Percentiles rank a stretch among this genome's conserved stretches.
These are phyloP conservation scores for Lachancea waltii DNA, from an alignment of 805 yeast species.

Conservation along the genomic window DNA sequence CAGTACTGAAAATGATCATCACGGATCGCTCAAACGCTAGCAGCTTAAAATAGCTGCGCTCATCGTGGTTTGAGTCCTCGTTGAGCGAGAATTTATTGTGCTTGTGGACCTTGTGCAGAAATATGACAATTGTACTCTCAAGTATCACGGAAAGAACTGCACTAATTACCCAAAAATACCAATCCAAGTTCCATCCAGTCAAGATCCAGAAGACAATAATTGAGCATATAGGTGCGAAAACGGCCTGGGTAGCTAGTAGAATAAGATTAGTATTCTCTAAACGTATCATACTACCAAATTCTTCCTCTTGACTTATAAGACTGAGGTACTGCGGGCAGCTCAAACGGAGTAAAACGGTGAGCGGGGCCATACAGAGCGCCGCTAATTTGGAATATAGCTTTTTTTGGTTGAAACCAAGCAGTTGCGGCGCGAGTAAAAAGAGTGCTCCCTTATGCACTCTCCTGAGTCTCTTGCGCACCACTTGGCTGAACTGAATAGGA, in stretches of 20 bases:
- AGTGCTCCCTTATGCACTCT: conserved; percentile 2
- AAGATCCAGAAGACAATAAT: conserved; percentile 14
- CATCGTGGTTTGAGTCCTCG: conserved; percentile 1
- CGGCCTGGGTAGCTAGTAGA: conserved; percentile 28
- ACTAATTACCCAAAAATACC: not conserved
- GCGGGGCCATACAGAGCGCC: conserved; percentile 32
- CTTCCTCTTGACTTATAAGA: conserved; percentile 14
- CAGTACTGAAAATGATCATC: conserved; percentile 7
- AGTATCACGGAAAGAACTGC: too few relatives aligned
- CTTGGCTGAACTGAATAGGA: conserved; percentile 3
- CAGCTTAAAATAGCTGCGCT: not conserved
- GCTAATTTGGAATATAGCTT: conserved; percentile 23
- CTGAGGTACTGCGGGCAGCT: conserved; percentile 33
- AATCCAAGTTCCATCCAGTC: conserved; percentile 9
- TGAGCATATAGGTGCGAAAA: conserved; percentile 28
- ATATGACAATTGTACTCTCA: too few relatives aligned
- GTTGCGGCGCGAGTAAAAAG: conserved; percentile 30
- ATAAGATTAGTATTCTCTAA: conserved; percentile 17
- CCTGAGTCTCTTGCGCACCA: not conserved
- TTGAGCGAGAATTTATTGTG: conserved; percentile 3
- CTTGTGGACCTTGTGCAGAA: too few relatives aligned
- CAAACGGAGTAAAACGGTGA: conserved; percentile 30
- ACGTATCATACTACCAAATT: conserved; percentile 16
- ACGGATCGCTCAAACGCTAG: conserved; percentile 6
- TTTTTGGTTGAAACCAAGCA: conserved; percentile 25